phyloP scores from a whole-genome alignment of 2,329 filamentous ascomycete genomes.

The Hypoxylon sp. region DNA sequence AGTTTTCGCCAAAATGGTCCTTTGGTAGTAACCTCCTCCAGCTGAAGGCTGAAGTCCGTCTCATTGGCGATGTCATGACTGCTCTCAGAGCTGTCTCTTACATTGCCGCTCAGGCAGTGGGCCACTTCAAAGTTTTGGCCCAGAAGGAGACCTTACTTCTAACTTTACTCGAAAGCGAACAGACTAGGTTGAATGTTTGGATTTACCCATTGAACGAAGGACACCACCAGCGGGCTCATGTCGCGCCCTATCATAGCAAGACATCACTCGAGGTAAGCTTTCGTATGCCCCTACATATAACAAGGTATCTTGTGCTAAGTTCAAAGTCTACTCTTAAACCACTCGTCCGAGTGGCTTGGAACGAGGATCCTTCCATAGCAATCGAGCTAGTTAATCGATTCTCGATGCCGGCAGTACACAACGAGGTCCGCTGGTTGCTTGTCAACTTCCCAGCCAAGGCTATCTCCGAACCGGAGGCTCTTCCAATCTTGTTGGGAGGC shows the following conservation, averaged over 20 bases:
- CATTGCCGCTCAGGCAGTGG: slow-evolving; percentile 62
- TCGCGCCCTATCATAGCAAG: slow-evolving; percentile 53
- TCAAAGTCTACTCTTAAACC: slow-evolving; percentile 63
- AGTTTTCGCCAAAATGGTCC: slow-evolving; percentile 83
- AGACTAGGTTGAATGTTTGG: slow-evolving; percentile 86
- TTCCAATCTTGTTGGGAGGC: slow-evolving; percentile 82
- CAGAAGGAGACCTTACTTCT: slow-evolving; percentile 85
- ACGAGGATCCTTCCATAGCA: slow-evolving; percentile 84
- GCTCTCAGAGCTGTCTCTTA: slow-evolving; percentile 70
- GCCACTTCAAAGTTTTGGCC: slow-evolving; percentile 71
- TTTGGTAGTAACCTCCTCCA: slow-evolving; percentile 95
- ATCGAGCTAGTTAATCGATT: slow-evolving; percentile 85
- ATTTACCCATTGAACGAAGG: slow-evolving; percentile 78
- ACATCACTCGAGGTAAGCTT: slow-evolving; percentile 50
- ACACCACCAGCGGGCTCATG: slow-evolving; percentile 47
- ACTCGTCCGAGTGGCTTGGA: slow-evolving; percentile 84
- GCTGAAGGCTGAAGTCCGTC: slow-evolving; percentile 87
- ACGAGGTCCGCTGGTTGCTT: slow-evolving; percentile 80
- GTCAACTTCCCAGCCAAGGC: slow-evolving; percentile 86
- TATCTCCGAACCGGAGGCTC: slow-evolving; percentile 79
- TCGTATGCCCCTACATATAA: not conserved
- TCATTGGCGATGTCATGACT: slow-evolving; percentile 77
- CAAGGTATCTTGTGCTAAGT: slow-evolving; percentile 27
- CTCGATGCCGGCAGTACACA: slow-evolving; percentile 73
- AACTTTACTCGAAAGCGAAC: slow-evolving; percentile 83